Percentiles rank a stretch among this genome's conserved stretches.
These are phyloP conservation scores for Pythium guiyangense DNA, from an alignment of 352 stramenopile species.

Conservation along the genomic window DNA sequence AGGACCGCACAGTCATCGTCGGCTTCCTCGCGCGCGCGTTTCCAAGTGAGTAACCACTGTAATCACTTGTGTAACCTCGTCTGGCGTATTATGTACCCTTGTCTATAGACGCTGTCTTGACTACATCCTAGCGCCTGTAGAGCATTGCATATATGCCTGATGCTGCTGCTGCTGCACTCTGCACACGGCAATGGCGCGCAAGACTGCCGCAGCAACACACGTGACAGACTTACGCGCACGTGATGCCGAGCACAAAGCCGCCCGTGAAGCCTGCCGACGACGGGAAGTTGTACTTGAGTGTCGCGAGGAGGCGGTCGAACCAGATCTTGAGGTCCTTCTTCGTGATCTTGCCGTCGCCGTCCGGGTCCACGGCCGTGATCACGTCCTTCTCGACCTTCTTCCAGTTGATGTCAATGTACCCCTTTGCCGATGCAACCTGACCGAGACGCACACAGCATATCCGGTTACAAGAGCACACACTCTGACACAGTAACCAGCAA, in stretches of 20 bases:
- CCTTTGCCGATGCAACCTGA: slow-evolving; percentile 67
- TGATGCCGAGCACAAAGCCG: slow-evolving; percentile 71
- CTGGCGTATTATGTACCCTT: too few species aligned
- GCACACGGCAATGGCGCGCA: too few species aligned
- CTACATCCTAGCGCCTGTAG: too few species aligned
- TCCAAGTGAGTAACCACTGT: slow-evolving; percentile 56
- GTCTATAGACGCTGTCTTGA: too few species aligned
- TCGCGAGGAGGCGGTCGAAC: slow-evolving; percentile 56
- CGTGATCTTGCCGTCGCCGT: slow-evolving; percentile 85
- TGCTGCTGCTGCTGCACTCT: too few species aligned
- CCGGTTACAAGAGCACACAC: neutral
- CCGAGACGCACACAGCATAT: neutral
- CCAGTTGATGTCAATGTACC: slow-evolving; percentile 90
- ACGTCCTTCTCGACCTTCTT: slow-evolving; percentile 86
- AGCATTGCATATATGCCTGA: too few species aligned
- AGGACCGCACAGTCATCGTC: slow-evolving; percentile 74
- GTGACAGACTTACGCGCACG: slow-evolving; percentile 44
- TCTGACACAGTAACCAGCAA: neutral
- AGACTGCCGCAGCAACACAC: too few species aligned
- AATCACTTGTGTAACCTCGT: too few species aligned
- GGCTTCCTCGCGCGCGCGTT: slow-evolving; percentile 75
- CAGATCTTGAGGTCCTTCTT: slow-evolving; percentile 77
- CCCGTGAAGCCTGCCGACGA: slow-evolving; percentile 76
- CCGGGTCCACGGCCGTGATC: slow-evolving; percentile 71
- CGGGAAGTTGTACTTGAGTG: slow-evolving; percentile 81